These are phyloP conservation scores for Thamnidium elegans DNA, from an alignment of 192 early-diverging fungal genomes.

Conservation along the genomic window DNA sequence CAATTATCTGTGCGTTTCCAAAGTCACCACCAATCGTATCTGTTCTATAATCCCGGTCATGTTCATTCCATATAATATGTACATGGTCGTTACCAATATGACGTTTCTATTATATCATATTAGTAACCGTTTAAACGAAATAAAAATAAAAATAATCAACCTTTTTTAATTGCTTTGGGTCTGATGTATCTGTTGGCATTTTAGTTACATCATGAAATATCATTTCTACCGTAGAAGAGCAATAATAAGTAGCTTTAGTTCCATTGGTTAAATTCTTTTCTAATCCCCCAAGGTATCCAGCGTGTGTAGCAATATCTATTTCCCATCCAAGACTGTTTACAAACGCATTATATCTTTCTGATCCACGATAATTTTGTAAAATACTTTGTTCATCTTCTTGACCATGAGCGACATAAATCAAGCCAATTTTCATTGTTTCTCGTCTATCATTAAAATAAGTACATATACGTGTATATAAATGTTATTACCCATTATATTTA, in stretches of 20 bases:
- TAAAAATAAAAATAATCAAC: slow-evolving; percentile 41
- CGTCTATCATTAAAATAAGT: slow-evolving; percentile 41
- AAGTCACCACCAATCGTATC: slow-evolving; percentile 96
- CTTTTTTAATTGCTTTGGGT: slow-evolving; percentile 90
- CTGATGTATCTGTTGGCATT: slow-evolving; percentile 80
- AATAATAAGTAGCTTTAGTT: slow-evolving; percentile 74
- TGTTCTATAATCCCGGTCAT: slow-evolving; percentile 78
- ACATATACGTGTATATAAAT: slow-evolving; percentile 3
- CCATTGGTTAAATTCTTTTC: slow-evolving; percentile 81
- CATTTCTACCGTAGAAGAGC: slow-evolving; percentile 80
- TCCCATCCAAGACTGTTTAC: slow-evolving; percentile 92
- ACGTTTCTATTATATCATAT: slow-evolving; percentile 66
- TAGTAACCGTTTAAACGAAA: slow-evolving; percentile 2
- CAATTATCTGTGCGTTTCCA: slow-evolving; percentile 92
- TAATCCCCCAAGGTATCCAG: slow-evolving; percentile 85
- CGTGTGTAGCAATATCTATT: slow-evolving; percentile 78
- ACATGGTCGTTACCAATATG: slow-evolving; percentile 99
- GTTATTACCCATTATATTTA: slow-evolving; percentile 27
- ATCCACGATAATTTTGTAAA: slow-evolving; percentile 72
- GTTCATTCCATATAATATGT: slow-evolving; percentile 98
- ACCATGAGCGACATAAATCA: slow-evolving; percentile 88
- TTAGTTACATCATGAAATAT: slow-evolving; percentile 88
- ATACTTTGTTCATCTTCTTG: slow-evolving; percentile 90
- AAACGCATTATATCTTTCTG: slow-evolving; percentile 78
- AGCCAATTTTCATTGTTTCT: slow-evolving; percentile 86